Evolutionary conservation across 306 rosid species (phyloP).

Genomic region (Erythrophleum fordii): DNA sequence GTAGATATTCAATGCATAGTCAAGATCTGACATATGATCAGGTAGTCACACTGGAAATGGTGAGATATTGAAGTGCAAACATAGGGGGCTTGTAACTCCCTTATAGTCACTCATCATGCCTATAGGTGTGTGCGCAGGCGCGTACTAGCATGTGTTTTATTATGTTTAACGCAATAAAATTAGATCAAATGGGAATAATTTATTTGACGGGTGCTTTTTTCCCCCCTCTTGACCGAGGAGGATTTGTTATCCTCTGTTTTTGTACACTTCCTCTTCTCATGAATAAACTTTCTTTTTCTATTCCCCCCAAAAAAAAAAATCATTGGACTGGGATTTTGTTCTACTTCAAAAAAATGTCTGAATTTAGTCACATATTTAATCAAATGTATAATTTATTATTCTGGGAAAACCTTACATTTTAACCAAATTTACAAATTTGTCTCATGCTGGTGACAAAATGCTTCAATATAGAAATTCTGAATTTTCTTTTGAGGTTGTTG

Average conservation of each 20-base stretch:
- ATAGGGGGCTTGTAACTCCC: background rate
- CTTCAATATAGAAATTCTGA: conserved; percentile 22
- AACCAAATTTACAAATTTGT: no score
- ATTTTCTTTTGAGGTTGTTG: conserved; percentile 14
- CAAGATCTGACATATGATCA: conserved; percentile 16
- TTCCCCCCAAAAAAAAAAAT: no score
- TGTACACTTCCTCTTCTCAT: no score
- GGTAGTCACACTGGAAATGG: background rate
- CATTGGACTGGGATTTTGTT: background rate
- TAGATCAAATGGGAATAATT: background rate
- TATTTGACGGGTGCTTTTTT: background rate
- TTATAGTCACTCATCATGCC: background rate
- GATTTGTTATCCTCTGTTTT: no score
- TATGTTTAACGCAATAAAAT: background rate
- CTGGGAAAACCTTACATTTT: no score
- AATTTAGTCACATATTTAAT: background rate
- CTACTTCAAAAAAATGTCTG: background rate
- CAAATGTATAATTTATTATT: background rate
- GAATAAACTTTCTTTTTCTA: no score
- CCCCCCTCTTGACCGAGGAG: no score
- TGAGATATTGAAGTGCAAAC: background rate
- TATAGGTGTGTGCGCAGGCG: background rate
- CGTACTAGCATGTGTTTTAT: background rate
- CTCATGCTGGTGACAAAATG: background rate
- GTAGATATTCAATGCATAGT: conserved; percentile 12